Evolutionary conservation across 352 stramenopile genomes (phyloP), one percentile per base, ranked within the genome.

Genomic region (Pythium myriotylum): DNA sequence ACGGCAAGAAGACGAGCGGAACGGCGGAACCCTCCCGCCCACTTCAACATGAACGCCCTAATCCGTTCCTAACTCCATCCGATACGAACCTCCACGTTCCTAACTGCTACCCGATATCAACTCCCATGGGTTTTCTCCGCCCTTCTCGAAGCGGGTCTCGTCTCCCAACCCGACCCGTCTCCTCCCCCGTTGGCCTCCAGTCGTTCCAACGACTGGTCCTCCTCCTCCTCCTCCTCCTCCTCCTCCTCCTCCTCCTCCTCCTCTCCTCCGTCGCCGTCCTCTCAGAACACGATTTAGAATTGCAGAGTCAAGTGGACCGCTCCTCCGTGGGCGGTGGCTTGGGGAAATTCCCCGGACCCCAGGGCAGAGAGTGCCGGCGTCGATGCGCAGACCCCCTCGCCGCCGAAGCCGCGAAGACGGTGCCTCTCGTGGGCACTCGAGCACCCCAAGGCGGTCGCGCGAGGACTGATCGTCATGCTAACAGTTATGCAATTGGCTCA

Each of bases 401-500:
- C n/a, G 70, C 79, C 53, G 79, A 88, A 91, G 79, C 68, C 77
- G 79, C 77, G 70, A 48, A 86, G 80, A 89, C 68, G 73, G 5
- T 58, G 20, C 13, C 37, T 26, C 1, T 17, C 17, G 4, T 27
- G 27, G 45, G 19, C 16, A 27, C 14, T 46, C 62, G 69, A 72
- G 68, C 60, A 24, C 68, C 63, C 27, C 43, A 49, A 57, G 64
- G 80, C 66, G 70, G 82, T 92, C 67, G 82, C 66, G 56, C 59
- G 81, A 84, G 79, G 82, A 87, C 77, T 92, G 84, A 92, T 94
- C 73, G 84, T 92, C 82, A 91, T 92, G 89, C 79, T 88, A 90
- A 94, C 74, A 94, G 84, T 94, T 94, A 94, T 94, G 84, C 84
- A 94, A 94, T 94, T 94, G 84, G 84, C 84, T 91, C 83, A 86